Percentiles rank a stretch among this genome's conserved stretches.
Conservation (phyloP, 495 filamentous ascomycete genomes). For the Lasiosphaeris hirsuta region DNA sequence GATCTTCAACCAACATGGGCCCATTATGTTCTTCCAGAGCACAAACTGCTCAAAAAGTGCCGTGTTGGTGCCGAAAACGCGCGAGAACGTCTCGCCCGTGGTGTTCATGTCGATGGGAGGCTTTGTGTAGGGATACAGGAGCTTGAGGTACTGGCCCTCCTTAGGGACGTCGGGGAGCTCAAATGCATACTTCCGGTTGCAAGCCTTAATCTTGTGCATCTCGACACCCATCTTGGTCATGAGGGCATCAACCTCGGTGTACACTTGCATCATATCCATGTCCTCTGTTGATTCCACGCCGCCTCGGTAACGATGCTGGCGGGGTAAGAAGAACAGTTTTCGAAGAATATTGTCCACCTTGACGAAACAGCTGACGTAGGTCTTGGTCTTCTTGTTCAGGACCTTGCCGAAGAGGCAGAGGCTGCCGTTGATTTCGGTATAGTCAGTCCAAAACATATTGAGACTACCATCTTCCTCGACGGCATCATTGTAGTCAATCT, state of each 20-base stretch:
- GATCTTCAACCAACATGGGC: conserved; percentile 93
- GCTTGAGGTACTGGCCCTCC: conserved; percentile 86
- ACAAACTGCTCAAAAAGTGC: conserved; percentile 97
- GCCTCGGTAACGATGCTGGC: conserved; percentile 56
- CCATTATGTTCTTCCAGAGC: conserved; percentile 97
- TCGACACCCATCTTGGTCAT: conserved; percentile 79
- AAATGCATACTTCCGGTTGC: conserved; percentile 90
- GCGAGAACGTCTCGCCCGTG: conserved; percentile 86
- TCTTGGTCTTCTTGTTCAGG: conserved; percentile 75
- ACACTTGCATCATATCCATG: conserved; percentile 85
- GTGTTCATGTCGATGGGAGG: conserved; percentile 60
- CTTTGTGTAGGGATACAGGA: conserved; percentile 83
- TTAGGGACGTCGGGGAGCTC: conserved; percentile 83
- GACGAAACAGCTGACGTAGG: conserved; percentile 86
- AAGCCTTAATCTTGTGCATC: conserved; percentile 90
- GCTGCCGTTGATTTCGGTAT: conserved; percentile 87
- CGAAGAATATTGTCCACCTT: conserved; percentile 93
- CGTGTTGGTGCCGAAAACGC: conserved; percentile 92
- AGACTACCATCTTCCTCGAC: conserved; percentile 88
- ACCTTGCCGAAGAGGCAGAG: conserved; percentile 96
- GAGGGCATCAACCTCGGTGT: conserved; percentile 77
- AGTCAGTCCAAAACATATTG: conserved; percentile 95
- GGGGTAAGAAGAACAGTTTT: conserved; percentile 90
- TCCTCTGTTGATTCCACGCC: conserved; percentile 73
- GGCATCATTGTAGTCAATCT: conserved; percentile 73